Base-by-base conservation (phyloP, 768 basidiomycete species). In the Pseudohyphozyma bogoriensis region DNA sequence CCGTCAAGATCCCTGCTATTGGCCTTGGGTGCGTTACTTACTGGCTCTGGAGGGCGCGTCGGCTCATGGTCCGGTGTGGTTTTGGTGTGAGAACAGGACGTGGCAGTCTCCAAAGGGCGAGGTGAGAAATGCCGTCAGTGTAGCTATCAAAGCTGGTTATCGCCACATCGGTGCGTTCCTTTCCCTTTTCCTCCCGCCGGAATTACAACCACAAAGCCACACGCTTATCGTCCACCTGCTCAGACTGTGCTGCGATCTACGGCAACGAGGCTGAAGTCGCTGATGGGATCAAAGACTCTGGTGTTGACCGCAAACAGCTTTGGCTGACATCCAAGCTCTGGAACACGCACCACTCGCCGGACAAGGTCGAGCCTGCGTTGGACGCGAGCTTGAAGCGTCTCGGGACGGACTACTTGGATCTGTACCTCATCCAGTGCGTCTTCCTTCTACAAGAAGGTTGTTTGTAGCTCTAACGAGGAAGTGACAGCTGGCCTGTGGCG, bases 361-460 rank as follows among this genome's bases (percentile, higher is more conserved):
- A 79, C 6, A 71, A 78, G 51, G 87, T 85, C 26, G 83, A 83
- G 75, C 80, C 79, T 47, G 85, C 83, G 68, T 81, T 90, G 51
- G 82, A 90, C 54, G 81, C 83, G 73, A 87, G 86, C 16, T 79
- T 92, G 16, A 69, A 72, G 51, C 82, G 85, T 69, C 81, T 91
- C 49, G 84, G 84, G 4, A 71, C 82, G 18, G 79, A 82, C 52
- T 89, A 90, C 70, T 76, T 92, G 40, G 89, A 91, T 70, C 77
- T 89, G 26, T 91, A 89, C 71, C 78, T 85, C 83, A 70, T 89
- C 54, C 86, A 89, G n/a, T n/a, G n/a, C n/a, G n/a, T n/a, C n/a
- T n/a, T n/a, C n/a, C n/a, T n/a, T n/a, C n/a, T n/a, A n/a, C n/a
- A n/a, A n/a, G n/a, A n/a, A n/a, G n/a, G n/a, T n/a, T n/a, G n/a